phyloP scores from a whole-genome alignment of 2,329 filamentous ascomycete genomes.

The Mollisia scopiformis region DNA sequence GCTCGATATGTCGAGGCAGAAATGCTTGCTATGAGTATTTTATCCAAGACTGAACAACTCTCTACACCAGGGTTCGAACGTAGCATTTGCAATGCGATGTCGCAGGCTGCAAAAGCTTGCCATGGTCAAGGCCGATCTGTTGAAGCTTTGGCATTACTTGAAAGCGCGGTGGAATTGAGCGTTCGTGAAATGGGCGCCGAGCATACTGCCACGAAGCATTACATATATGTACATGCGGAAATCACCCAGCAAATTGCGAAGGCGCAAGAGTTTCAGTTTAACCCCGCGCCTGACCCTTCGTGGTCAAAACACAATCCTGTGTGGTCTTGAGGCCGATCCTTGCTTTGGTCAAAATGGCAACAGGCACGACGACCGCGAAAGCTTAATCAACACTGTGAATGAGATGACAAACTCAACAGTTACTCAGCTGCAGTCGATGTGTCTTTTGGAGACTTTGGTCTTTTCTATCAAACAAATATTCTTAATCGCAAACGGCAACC shows the following conservation, averaged over 20 bases:
- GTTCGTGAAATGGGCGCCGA: neutral
- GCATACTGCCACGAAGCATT: neutral
- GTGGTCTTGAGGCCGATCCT: no score
- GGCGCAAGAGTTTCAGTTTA: neutral
- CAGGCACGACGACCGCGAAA: no score
- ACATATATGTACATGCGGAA: neutral
- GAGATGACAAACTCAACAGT: no score
- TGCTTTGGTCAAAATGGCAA: no score
- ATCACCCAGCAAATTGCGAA: neutral
- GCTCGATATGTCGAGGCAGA: neutral
- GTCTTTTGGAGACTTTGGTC: no score
- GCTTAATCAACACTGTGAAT: no score
- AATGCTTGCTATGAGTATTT: neutral
- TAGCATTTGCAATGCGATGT: neutral
- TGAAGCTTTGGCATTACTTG: neutral
- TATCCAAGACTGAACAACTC: neutral
- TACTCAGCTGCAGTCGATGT: no score
- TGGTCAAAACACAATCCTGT: no score
- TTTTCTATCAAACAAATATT: no score
- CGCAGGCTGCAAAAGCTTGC: neutral
- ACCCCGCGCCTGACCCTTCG: neutral
- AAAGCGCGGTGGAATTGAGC: neutral
- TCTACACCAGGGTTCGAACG: neutral
- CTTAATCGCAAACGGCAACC: no score
- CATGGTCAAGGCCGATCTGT: neutral